Conservation (phyloP, 2,329 filamentous ascomycete genomes). For the Zalaria obscura region DNA sequence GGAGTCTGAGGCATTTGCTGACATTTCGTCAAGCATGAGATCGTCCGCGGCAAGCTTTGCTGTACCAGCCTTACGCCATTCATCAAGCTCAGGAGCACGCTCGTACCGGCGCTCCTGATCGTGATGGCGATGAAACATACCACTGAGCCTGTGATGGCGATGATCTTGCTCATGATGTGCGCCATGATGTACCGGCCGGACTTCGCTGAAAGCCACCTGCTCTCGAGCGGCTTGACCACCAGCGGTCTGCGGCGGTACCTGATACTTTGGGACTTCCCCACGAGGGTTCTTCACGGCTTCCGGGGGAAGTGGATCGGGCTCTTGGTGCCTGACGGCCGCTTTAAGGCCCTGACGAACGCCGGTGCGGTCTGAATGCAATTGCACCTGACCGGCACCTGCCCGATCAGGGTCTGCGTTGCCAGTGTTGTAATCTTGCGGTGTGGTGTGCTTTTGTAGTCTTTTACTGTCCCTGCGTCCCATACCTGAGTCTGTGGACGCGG, state of each 20-base stretch:
- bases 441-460: constrained; percentile 14
- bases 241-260: constrained; percentile 21
- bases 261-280: constrained; percentile 15
- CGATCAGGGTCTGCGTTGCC: constrained; percentile 1
- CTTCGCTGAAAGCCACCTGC: constrained; percentile 25
- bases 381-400: constrained; percentile 17
- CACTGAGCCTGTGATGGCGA: constrained; percentile 17
- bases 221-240: constrained; percentile 21
- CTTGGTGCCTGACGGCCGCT: constrained; percentile 20
- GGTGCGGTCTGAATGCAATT: constrained; percentile 23
- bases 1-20: constrained; percentile 3
- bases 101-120: constrained; percentile 38
- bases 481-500: constrained; percentile 7
- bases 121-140: constrained; percentile 26
- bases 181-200: constrained; percentile 9
- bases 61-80: constrained; percentile 29
- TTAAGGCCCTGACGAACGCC: constrained; percentile 18
- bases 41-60: constrained; percentile 27
- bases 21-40: constrained; percentile 24
- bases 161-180: constrained; percentile 12
- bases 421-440: constrained; percentile 5
- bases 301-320: constrained; percentile 19
- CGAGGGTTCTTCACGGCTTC: constrained; percentile 12
- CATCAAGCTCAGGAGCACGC: constrained; percentile 41
- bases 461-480: constrained; percentile 21